Percentiles rank a stretch among this genome's conserved stretches.
Conservation (phyloP, 768 basidiomycete species). For the Epithele typhae region DNA sequence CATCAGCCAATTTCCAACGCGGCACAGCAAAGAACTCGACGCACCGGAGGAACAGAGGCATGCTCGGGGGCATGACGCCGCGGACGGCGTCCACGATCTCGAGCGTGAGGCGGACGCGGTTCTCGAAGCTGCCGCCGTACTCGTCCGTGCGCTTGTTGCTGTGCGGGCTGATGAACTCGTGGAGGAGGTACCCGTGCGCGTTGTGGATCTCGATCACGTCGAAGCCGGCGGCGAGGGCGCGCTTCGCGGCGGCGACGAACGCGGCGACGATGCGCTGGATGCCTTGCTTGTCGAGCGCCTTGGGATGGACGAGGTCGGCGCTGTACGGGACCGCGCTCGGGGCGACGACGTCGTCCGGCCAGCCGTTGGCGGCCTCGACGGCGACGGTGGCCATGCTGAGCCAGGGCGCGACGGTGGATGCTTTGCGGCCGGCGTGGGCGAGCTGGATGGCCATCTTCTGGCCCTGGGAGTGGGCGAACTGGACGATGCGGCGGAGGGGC, state of each 20-base stretch:
- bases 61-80: conserved; percentile 47
- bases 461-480: conserved; percentile 64
- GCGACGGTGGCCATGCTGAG: conserved; percentile 38
- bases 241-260: conserved; percentile 26
- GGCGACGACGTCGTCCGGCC: conserved; percentile 17
- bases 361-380: conserved; percentile 35
- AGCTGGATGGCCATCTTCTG: conserved; percentile 72
- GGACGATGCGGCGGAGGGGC: conserved; percentile 45
- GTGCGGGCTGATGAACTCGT: conserved; percentile 36
- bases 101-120: conserved; percentile 36
- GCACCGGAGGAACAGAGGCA: conserved; percentile 72
- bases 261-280: conserved; percentile 35
- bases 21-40: background rate
- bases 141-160: conserved; percentile 39
- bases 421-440: conserved; percentile 72
- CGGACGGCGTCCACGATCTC: conserved; percentile 37
- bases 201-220: conserved; percentile 21
- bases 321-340: conserved; percentile 36
- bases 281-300: conserved; percentile 31
- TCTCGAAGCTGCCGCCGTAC: conserved; percentile 45
- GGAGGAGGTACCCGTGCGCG: conserved; percentile 20
- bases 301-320: conserved; percentile 30
- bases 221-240: conserved; percentile 32
- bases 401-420: conserved; percentile 59
- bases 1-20: background rate